Base-by-base conservation (phyloP, 768 basidiomycete species). In the Boletus subparvulus region DNA sequence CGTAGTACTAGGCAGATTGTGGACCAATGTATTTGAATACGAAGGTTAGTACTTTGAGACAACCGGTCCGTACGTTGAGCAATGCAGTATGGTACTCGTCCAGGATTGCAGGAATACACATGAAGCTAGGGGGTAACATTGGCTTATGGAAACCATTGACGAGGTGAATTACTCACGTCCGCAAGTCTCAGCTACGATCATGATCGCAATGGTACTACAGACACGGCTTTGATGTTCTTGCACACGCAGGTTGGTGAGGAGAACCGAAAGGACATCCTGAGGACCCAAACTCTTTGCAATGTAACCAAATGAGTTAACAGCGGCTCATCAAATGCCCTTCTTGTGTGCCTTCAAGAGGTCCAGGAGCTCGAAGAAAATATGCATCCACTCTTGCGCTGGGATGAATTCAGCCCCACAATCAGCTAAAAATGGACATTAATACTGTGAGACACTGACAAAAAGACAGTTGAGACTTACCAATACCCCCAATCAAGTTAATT, bases 351-450 rank as follows among this genome's bases (percentile, higher is more conserved):
- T 98, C 66, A 98, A 82, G 26, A 99, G 80, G 68, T 98, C 97
- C 48, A 99, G 83, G 33, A 99, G 77, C 69, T 99, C 97, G 74
- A 99, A 98, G 71, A 97, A 98, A 69, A 99, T 98, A 69, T 96
- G 89, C 97, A 99, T 99, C 97, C 96, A 98, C 75, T 99, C 97
- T 66, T 96, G 86, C 11, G 97, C 96, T 16, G 97, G 95, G 0
- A 99, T 96, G 59, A 93, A 98, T 74, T 98, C 97, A 19, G 97
- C 96, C 53, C 97, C 97, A 74, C 97, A 93, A 85, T 99, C 97
- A 55, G 97, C 96, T 81, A 50, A 37, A 19, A 28, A 32, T 19
- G 47, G 35, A 52, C 24, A 1, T 67, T 14, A 62, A 45, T 42
- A 50, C 21, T 1, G 21, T 8, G 30, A 14, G 36, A 56, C 47